Evolutionary conservation across 2,329 filamentous ascomycete genomes (phyloP).

Genomic region (Curvularia lunata): DNA sequence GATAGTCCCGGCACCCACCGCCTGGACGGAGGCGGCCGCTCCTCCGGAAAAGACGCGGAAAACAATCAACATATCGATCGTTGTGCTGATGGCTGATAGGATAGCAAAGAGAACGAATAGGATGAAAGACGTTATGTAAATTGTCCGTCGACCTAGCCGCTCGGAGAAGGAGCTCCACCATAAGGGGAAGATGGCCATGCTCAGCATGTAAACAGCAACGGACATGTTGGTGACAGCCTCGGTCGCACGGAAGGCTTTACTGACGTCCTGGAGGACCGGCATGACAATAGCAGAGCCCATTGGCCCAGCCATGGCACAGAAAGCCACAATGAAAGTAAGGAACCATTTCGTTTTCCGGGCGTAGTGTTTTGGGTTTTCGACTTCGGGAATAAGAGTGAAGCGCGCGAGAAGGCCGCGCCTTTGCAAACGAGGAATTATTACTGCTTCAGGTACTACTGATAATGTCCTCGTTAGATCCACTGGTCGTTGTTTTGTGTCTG

Average conservation of each 20-base stretch:
- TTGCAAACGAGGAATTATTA: slow-evolving; percentile 58
- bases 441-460: slow-evolving; percentile 49
- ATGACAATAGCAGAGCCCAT: slow-evolving; percentile 86
- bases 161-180: slow-evolving; percentile 52
- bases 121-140: slow-evolving; percentile 46
- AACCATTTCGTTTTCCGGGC: slow-evolving; percentile 78
- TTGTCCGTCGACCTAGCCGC: slow-evolving; percentile 44
- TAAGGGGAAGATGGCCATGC: slow-evolving; percentile 51
- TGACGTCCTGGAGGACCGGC: slow-evolving; percentile 53
- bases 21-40: slow-evolving; percentile 48
- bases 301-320: slow-evolving; percentile 78
- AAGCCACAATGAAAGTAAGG: slow-evolving; percentile 76
- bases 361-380: slow-evolving; percentile 78
- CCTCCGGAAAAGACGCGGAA: slow-evolving; percentile 47
- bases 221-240: slow-evolving; percentile 49
- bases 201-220: slow-evolving; percentile 52
- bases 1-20: slow-evolving; percentile 48
- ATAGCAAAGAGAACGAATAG: slow-evolving; percentile 45
- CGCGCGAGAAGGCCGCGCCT: slow-evolving; percentile 76
- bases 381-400: slow-evolving; percentile 76
- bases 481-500: slow-evolving; percentile 19
- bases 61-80: slow-evolving; percentile 48
- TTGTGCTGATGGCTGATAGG: slow-evolving; percentile 43
- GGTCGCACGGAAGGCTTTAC: slow-evolving; percentile 38
- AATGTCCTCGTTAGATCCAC: slow-evolving; percentile 34